Conservation (phyloP, 345 rosid species). For the Bruguiera gymnorhiza region DNA sequence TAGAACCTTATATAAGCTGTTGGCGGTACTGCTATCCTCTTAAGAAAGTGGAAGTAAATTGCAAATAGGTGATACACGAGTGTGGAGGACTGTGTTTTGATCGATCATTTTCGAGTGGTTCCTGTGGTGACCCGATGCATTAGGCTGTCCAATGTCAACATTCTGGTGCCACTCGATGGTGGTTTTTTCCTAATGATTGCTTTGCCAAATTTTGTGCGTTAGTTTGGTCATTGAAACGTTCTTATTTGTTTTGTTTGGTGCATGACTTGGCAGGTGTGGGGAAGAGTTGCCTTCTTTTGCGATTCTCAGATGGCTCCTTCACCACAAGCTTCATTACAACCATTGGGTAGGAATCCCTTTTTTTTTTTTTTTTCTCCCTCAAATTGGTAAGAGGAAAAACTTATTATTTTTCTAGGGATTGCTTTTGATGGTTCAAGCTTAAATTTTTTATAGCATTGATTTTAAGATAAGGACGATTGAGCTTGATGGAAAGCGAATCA, state of each 20-base stretch:
- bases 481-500: constrained; percentile 71
- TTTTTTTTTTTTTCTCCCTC: neutral
- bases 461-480: constrained; percentile 68
- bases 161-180: no score
- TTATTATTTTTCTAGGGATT: no score
- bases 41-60: no score
- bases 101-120: no score
- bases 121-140: no score
- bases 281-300: constrained; percentile 81
- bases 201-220: constrained; percentile 5
- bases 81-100: no score
- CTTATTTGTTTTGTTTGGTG: neutral
- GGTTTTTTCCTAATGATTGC: no score
- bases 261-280: constrained; percentile 67
- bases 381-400: no score
- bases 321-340: constrained; percentile 90
- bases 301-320: constrained; percentile 90
- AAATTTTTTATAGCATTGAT: constrained; percentile 43
- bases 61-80: no score
- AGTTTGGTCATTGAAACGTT: constrained; percentile 10
- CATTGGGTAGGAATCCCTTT: constrained; percentile 53
- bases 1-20: no score
- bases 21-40: no score
- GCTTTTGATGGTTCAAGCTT: neutral
- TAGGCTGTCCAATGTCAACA: no score